Conservation (phyloP, 345 rosid genomes). For the Garcia nutans region DNA sequence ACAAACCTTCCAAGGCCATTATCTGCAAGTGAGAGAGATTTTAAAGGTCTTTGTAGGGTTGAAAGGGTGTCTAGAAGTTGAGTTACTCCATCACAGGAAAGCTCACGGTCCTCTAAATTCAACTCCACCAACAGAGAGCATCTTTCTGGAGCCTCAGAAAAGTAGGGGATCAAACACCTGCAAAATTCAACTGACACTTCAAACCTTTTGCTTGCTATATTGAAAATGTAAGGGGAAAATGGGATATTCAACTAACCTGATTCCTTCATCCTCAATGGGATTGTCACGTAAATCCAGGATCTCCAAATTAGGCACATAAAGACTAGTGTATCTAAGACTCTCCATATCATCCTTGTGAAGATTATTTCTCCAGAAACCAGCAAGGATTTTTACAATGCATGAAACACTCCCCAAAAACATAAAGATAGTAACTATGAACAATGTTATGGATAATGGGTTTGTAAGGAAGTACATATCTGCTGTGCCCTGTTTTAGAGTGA, state of each 20-base stretch:
- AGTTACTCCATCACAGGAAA: conserved; percentile 57
- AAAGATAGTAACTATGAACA: conserved; percentile 1
- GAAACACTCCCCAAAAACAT: not conserved
- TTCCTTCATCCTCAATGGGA: conserved; percentile 70
- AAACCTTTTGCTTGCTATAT: conserved; percentile 19
- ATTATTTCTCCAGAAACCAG: conserved; percentile 61
- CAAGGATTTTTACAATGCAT: conserved; percentile 22
- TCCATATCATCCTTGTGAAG: conserved; percentile 58
- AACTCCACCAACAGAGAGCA: conserved; percentile 48
- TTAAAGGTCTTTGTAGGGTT: conserved; percentile 42
- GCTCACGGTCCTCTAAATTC: conserved; percentile 73
- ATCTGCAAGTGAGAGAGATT: conserved; percentile 70
- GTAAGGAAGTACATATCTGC: conserved; percentile 8
- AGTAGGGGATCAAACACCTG: conserved; percentile 74
- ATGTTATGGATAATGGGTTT: not conserved
- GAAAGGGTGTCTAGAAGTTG: conserved; percentile 58
- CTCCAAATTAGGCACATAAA: conserved; percentile 69
- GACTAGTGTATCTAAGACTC: conserved; percentile 54
- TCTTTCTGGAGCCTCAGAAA: conserved; percentile 47
- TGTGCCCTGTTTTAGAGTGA: not conserved
- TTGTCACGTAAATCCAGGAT: conserved; percentile 78
- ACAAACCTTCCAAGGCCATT: conserved; percentile 75
- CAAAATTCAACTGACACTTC: conserved; percentile 24
- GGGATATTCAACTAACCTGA: conserved; percentile 52
- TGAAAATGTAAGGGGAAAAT: conserved; percentile 10